Conservation (phyloP, 208 protist genomes). For the Endotrypanum monterogeii region DNA sequence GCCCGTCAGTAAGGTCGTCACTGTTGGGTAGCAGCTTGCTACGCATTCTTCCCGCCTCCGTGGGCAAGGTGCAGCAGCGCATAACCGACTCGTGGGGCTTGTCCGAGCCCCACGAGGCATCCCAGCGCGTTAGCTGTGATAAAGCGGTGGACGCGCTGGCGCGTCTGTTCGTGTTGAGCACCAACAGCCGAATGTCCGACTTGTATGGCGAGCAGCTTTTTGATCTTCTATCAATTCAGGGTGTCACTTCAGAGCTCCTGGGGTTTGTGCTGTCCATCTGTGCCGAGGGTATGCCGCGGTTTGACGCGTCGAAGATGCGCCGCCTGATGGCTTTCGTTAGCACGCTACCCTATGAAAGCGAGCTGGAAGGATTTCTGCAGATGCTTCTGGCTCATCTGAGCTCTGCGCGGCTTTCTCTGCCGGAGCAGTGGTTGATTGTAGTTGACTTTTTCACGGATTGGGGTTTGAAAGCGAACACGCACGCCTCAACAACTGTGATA, state of each 20-base stretch:
- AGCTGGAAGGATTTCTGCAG: constrained; percentile 29
- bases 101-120: constrained; percentile 7
- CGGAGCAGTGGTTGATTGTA: constrained; percentile 26
- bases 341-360: constrained; percentile 20
- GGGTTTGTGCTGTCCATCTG: constrained; percentile 50
- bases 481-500: constrained; percentile 21
- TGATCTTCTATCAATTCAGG: constrained; percentile 29
- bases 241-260: constrained; percentile 22
- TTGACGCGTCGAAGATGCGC: constrained; percentile 37
- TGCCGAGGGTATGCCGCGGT: constrained; percentile 34
- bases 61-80: constrained; percentile 34
- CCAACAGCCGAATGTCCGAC: constrained; percentile 16
- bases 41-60: constrained; percentile 29
- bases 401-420: constrained; percentile 8
- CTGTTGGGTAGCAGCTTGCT: constrained; percentile 21
- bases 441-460: constrained; percentile 46
- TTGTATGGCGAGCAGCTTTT: constrained; percentile 54
- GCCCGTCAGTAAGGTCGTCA: constrained; percentile 1
- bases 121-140: constrained; percentile 21
- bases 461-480: constrained; percentile 29
- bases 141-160: constrained; percentile 29
- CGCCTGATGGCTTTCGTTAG: constrained; percentile 26
- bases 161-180: constrained; percentile 55
- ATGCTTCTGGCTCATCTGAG: constrained; percentile 24
- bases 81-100: constrained; percentile 19